Evolutionary conservation across 345 rosid species (phyloP), one percentile per base, ranked within the genome.

Genomic region (Sonneratia caseolaris): DNA sequence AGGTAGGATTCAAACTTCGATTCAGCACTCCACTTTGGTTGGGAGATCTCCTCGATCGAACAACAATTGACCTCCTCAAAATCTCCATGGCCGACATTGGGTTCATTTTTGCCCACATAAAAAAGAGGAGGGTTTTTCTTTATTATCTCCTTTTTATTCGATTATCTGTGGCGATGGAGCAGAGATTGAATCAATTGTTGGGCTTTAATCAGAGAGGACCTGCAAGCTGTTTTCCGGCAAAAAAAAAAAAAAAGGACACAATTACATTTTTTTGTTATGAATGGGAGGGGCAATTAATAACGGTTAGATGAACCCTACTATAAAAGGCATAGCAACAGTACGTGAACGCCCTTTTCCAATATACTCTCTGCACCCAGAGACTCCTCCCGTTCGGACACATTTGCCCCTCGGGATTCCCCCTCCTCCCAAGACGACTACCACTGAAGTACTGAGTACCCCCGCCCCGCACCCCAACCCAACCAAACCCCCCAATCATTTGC

Each of bases 391-490:
- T 70, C 74, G 83, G 89, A 85, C 86, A 64, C 45, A 80, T 86
- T 80, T 84, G 79, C 86, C 86, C 86, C 86, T 84, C 84, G 88
- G 85, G 84, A 85, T 85, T 80, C 66, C 53, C 79, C 19, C 38
- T 16, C 1, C 66, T 2, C 37, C 38, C 66, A 10, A 5, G 8
- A 1, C 43, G 43, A 40, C 43, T 62, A 36, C 42, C 32, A 27
- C 32, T 27, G 0, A 42, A 42, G 45, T 42, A 68, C 53, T 37
- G 7, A 5, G 51, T 5, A 47, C 51, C 24, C 48, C 24, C 3
- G 32, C 32, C 0, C 32, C 32, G 32, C 32, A 0, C 32, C 32
- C 32, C 32, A 27, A 27, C 32, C 32, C 32, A 27, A 27, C 32
- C 32, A 27, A 27, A 0, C 68, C 56, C 66, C 32, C 76, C 84